Conservation (phyloP, 2,329 filamentous ascomycete genomes). For the Diatrype stigma region DNA sequence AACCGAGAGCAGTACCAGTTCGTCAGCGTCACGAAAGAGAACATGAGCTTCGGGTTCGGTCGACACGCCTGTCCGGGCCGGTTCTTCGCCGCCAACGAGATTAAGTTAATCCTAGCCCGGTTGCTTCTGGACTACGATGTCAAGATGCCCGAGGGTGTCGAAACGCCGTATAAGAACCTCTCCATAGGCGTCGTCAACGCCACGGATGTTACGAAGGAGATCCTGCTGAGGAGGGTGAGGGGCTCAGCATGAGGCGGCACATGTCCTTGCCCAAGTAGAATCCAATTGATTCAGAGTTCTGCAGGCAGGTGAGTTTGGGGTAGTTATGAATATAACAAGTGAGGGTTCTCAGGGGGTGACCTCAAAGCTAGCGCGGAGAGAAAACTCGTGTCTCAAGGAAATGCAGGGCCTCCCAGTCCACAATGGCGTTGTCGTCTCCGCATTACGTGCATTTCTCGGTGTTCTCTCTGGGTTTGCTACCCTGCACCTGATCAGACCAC, state of each 20-base stretch:
- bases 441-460: no score
- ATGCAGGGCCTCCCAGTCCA: no score
- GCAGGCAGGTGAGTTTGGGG: no score
- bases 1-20: conserved; percentile 6
- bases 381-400: no score
- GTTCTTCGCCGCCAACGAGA: conserved; percentile 20
- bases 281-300: no score
- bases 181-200: neutral
- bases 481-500: no score
- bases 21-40: conserved; percentile 3
- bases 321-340: no score
- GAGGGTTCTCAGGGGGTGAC: no score
- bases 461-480: no score
- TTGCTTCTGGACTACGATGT: conserved; percentile 15
- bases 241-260: neutral
- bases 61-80: conserved; percentile 14
- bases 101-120: conserved; percentile 14
- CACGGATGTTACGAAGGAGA: neutral
- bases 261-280: neutral
- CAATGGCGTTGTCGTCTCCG: no score
- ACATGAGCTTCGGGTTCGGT: conserved; percentile 13
- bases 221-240: neutral
- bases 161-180: neutral
- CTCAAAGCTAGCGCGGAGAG: no score
- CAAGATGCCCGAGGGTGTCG: neutral